phyloP scores from a whole-genome alignment of 129 eudicot species.

The Heracleum sosnowskyi region DNA sequence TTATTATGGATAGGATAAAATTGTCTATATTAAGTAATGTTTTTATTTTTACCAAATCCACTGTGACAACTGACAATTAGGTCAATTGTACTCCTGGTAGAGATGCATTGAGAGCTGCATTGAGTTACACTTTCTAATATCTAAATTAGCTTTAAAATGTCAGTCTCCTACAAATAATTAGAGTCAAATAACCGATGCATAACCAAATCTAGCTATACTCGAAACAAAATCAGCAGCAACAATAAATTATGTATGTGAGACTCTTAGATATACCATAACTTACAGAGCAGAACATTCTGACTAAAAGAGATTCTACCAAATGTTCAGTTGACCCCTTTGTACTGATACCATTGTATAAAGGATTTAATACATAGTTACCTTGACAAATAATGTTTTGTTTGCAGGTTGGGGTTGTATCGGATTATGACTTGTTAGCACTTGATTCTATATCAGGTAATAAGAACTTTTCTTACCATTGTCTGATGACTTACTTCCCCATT shows the following conservation, averaged over 20 bases:
- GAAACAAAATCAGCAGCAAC: not conserved
- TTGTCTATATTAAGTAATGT: not conserved
- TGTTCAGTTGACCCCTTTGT: not conserved
- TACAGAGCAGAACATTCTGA: not conserved
- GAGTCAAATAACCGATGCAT: not conserved
- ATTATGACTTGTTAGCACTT: constrained; percentile 89
- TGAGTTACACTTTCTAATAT: not conserved
- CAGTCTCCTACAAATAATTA: not conserved
- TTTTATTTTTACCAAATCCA: not conserved
- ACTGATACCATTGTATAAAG: not conserved
- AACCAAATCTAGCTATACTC: not conserved
- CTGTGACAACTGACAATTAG: not conserved
- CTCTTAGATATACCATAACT: not conserved
- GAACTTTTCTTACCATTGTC: constrained; percentile 6
- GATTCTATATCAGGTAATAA: constrained; percentile 78
- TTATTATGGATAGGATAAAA: not conserved
- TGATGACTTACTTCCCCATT: constrained; percentile 5
- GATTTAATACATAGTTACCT: not conserved
- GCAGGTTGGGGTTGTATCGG: constrained; percentile 97
- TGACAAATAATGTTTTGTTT: constrained; percentile 13
- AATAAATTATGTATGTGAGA: not conserved
- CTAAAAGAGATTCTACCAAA: not conserved
- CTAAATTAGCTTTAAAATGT: not conserved
- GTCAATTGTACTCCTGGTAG: not conserved
- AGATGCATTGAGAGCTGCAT: not conserved